These are phyloP conservation scores for Suhomyces panamericanus DNA, from an alignment of 1,139 yeast species.

Conservation along the genomic window DNA sequence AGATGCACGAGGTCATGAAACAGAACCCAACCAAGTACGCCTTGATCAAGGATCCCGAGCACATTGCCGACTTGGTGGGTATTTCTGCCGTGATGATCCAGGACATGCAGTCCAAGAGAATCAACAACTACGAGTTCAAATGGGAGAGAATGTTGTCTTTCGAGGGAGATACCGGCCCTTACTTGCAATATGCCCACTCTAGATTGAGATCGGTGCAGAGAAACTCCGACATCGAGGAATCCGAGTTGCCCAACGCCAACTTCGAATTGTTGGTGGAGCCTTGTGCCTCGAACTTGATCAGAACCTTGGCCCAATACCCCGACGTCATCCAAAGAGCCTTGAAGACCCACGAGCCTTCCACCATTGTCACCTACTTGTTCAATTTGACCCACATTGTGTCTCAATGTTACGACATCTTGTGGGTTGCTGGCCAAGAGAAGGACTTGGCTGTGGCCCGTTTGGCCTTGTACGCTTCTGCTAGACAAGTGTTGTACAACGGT, in stretches of 20 bases:
- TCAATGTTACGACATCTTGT: constrained; percentile 88
- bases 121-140: constrained; percentile 93
- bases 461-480: constrained; percentile 88
- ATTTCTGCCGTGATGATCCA: constrained; percentile 98
- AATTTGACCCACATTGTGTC: constrained; percentile 91
- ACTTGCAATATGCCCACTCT: constrained; percentile 97
- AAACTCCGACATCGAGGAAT: constrained; percentile 59
- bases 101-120: constrained; percentile 97
- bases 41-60: constrained; percentile 92
- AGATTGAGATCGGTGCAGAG: constrained; percentile 95
- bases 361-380: constrained; percentile 91
- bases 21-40: constrained; percentile 88
- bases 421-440: constrained; percentile 96
- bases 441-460: constrained; percentile 89
- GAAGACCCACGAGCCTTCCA: constrained; percentile 88
- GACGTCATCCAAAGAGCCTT: constrained; percentile 83
- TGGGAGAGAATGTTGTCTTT: constrained; percentile 99
- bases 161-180: constrained; percentile 99
- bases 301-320: constrained; percentile 87
- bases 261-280: constrained; percentile 73
- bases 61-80: constrained; percentile 94
- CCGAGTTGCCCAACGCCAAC: constrained; percentile 59
- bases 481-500: constrained; percentile 89
- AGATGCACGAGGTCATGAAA: constrained; percentile 97
- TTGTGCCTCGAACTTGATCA: constrained; percentile 68